Conservation (phyloP, 345 rosid genomes). For the Microthlaspi erraticum region DNA sequence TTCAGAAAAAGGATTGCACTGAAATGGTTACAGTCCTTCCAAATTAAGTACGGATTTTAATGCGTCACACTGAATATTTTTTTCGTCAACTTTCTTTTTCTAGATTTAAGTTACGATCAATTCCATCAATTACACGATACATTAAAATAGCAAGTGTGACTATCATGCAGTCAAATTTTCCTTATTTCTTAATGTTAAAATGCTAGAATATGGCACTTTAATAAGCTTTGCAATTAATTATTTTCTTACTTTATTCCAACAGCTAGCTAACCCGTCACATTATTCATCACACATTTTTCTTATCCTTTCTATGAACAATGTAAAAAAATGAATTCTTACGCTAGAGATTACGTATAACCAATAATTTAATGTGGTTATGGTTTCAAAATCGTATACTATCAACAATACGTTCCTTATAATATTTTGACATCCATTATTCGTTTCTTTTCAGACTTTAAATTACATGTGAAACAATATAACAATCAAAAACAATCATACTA, state of each 20-base stretch:
- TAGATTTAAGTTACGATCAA: background rate
- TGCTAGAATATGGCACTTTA: background rate
- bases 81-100: conserved; percentile 18
- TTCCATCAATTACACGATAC: background rate
- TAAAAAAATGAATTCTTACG: conserved; percentile 30
- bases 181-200: background rate
- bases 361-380: background rate
- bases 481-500: conserved; percentile 21
- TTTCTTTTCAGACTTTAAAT: background rate
- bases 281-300: conserved; percentile 17
- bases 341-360: conserved; percentile 29
- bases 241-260: conserved; percentile 3
- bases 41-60: conserved; percentile 13
- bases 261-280: conserved; percentile 31
- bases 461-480: conserved; percentile 24
- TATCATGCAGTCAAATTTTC: conserved; percentile 19
- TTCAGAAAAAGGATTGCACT: background rate
- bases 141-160: conserved; percentile 15
- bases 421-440: background rate
- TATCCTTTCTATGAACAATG: conserved; percentile 11
- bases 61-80: background rate
- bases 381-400: conserved; percentile 17
- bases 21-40: background rate
- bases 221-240: background rate
- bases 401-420: conserved; percentile 10